Percentiles rank a stretch among this genome's conserved stretches.
Conservation (phyloP, 148 eudicot genomes). For the Amaranthus palmeri region DNA sequence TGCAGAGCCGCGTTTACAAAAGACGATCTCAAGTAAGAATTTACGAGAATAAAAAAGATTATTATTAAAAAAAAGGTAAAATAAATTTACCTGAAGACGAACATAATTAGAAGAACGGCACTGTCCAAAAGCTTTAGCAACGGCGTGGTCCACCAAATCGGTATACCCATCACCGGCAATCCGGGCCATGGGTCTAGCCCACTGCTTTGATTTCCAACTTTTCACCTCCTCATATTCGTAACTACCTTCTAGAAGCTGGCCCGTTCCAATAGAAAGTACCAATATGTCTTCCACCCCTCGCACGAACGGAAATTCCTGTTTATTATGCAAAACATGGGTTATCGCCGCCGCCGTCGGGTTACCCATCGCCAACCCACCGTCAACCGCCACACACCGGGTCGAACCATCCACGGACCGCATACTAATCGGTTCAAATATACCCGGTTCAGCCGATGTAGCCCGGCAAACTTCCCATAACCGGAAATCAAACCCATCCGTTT, state of each 20-base stretch:
- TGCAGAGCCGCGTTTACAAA: too few relatives aligned
- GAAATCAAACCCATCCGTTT: slow-evolving; percentile 68
- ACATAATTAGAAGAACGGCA: slow-evolving; percentile 65
- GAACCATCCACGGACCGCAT: slow-evolving; percentile 58
- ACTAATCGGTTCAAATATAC: slow-evolving; percentile 49
- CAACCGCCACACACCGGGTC: slow-evolving; percentile 66
- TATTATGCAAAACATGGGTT: slow-evolving; percentile 90
- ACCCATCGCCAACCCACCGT: slow-evolving; percentile 69
- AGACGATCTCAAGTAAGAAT: too few relatives aligned
- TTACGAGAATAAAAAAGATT: too few relatives aligned
- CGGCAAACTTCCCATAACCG: slow-evolving; percentile 76
- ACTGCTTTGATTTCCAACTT: slow-evolving; percentile 68
- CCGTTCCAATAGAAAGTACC: slow-evolving; percentile 83
- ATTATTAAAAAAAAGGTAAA: too few relatives aligned
- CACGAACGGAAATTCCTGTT: slow-evolving; percentile 88
- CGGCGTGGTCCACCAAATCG: slow-evolving; percentile 83
- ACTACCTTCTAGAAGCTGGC: slow-evolving; percentile 63
- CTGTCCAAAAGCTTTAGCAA: slow-evolving; percentile 80
- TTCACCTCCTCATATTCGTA: slow-evolving; percentile 59
- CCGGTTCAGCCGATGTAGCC: slow-evolving; percentile 82
- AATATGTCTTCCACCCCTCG: slow-evolving; percentile 85
- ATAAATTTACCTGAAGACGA: slow-evolving; percentile 63
- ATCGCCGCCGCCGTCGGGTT: slow-evolving; percentile 93
- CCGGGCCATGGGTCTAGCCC: slow-evolving; percentile 79
- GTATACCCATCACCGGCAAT: slow-evolving; percentile 71